Base-by-base conservation (phyloP, 805 yeast species). In the Candida maris region DNA sequence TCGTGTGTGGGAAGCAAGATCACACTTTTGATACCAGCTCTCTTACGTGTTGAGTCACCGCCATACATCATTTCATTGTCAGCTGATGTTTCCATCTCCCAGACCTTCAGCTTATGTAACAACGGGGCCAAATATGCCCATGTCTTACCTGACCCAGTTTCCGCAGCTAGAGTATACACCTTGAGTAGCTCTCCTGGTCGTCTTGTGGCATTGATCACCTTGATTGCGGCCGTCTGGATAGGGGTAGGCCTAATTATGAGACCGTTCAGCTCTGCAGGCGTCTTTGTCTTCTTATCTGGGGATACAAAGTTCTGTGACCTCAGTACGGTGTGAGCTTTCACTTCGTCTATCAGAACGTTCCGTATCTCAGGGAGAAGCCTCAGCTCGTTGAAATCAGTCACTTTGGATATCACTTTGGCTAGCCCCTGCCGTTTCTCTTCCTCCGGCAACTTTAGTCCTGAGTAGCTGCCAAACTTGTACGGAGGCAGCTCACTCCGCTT, bases 131-230 rank as follows among this genome's bases (percentile, higher is more conserved):
- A 55, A 53, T 89, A 91, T 0, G 97, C 88, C 79, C 95, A 79
- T 0, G 98, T 91, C 56, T 91, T 91, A 6, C 98, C 98, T 0
- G 95, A 83, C 0, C 98, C 98, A 0, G 98, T 91, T 57, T 93
- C 97, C 3, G 97, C 96, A 1, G 97, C 97, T 37, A 91, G 60
- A 2, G 93, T 77, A 65, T 77, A 86, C 1, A 81, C 72, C 46
- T 79, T 77, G 32, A 79, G 50, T 40, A 68, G 62, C 6, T 57
- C 59, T 15, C 41, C 47, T 8, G 49, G 37, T 4, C 58, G 51
- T 16, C 65, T 55, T 27, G 71, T 62, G 4, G 73, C 59, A 41
- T 68, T 70, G 35, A 77, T 71, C 19, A 77, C 70, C 47, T 75
- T 70, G 27, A 85, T 74, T 4, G 93, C 81, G 5, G 89, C 81